Evolutionary conservation across 306 rosid genomes (phyloP).

Genomic region (Lotus japonicus): DNA sequence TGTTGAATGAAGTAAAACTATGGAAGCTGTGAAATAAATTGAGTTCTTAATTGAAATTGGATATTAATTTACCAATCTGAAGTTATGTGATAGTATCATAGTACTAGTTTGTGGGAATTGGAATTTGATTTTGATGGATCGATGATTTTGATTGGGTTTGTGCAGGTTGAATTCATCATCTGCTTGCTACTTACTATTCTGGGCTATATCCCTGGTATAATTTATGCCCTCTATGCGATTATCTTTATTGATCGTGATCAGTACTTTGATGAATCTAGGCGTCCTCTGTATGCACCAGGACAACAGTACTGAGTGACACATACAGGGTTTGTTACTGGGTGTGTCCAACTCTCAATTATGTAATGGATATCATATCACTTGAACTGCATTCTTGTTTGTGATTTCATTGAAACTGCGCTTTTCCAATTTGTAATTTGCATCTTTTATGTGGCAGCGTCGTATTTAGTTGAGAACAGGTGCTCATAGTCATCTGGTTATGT

Average conservation of each 20-base stretch:
- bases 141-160: neutral
- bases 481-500: neutral
- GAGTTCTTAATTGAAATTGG: neutral
- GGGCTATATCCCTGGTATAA: conserved; percentile 89
- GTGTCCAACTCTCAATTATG: too few relatives aligned
- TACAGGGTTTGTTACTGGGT: too few relatives aligned
- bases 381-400: neutral
- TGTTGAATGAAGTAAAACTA: neutral
- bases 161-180: conserved; percentile 73
- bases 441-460: neutral
- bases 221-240: conserved; percentile 85
- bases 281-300: conserved; percentile 64
- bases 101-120: neutral
- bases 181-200: conserved; percentile 78
- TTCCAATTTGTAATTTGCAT: neutral
- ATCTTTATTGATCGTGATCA: conserved; percentile 79
- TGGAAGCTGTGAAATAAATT: neutral
- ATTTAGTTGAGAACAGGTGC: neutral
- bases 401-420: neutral
- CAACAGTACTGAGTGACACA: conserved; percentile 11
- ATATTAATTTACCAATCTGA: neutral
- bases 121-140: neutral
- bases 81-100: neutral
- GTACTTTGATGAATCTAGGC: conserved; percentile 76
- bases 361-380: too few relatives aligned